phyloP scores from a whole-genome alignment of 306 rosid genomes.

The Casuarina glauca region DNA sequence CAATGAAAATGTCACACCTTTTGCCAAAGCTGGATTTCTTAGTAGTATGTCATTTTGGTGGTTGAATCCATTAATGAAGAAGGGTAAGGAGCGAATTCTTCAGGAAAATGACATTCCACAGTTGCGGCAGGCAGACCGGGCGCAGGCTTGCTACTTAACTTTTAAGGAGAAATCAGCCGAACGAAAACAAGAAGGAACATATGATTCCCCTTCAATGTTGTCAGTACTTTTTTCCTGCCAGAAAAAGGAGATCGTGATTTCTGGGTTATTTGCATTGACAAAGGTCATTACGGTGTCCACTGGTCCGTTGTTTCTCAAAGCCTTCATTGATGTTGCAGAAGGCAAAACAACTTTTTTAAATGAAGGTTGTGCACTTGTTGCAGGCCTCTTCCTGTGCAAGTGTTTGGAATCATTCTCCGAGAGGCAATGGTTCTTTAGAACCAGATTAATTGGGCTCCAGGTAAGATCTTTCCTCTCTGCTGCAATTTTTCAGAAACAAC shows the following conservation, averaged over 20 bases:
- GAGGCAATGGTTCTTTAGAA: slow-evolving; percentile 74
- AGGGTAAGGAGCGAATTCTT: slow-evolving; percentile 26
- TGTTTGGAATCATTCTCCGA: slow-evolving; percentile 64
- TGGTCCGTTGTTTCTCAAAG: slow-evolving; percentile 75
- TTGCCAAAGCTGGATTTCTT: slow-evolving; percentile 22
- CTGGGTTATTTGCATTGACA: slow-evolving; percentile 71
- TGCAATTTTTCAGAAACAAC: slow-evolving; percentile 55
- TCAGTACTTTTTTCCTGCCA: slow-evolving; percentile 58
- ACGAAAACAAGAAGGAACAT: slow-evolving; percentile 32
- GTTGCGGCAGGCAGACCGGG: slow-evolving; percentile 33
- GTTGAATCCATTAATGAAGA: slow-evolving; percentile 38
- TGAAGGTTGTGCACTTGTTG: slow-evolving; percentile 66
- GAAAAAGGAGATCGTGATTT: slow-evolving; percentile 49
- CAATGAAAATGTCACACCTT: slow-evolving; percentile 24
- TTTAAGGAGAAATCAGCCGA: slow-evolving; percentile 41
- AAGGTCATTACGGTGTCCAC: slow-evolving; percentile 59
- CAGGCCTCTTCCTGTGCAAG: slow-evolving; percentile 58
- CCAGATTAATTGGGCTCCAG: slow-evolving; percentile 59
- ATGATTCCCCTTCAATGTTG: slow-evolving; percentile 38
- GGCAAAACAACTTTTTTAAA: slow-evolving; percentile 63
- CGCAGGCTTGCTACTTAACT: slow-evolving; percentile 39
- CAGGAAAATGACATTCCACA: slow-evolving; percentile 22
- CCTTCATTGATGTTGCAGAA: slow-evolving; percentile 74
- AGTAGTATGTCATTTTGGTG: slow-evolving; percentile 33
- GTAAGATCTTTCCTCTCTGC: slow-evolving; percentile 65